Conservation (phyloP, 305 asterid species). For the Fraxinus platypoda region DNA sequence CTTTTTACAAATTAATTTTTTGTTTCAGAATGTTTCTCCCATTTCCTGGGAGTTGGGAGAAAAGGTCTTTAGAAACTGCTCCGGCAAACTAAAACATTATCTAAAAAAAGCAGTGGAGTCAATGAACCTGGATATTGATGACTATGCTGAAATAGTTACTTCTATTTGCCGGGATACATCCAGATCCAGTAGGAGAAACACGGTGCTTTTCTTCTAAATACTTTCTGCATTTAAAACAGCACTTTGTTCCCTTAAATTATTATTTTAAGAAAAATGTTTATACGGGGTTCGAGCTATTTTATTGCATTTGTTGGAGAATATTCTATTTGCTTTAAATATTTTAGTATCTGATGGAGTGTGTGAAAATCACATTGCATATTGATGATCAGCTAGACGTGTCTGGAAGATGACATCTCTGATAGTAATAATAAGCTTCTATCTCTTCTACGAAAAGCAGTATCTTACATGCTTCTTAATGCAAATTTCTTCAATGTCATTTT, state of each 20-base stretch:
- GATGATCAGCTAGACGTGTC: background rate
- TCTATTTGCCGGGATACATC: slow-evolving; percentile 43
- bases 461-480: background rate
- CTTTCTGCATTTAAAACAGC: slow-evolving; percentile 6
- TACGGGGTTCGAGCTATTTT: background rate
- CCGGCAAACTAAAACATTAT: slow-evolving; percentile 42
- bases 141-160: slow-evolving; percentile 51
- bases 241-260: slow-evolving; percentile 10
- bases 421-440: background rate
- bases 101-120: slow-evolving; percentile 50
- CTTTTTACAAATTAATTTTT: slow-evolving; percentile 20
- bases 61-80: slow-evolving; percentile 56
- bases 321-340: background rate
- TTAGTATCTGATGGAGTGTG: background rate
- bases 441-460: background rate
- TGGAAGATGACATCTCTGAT: background rate
- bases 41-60: slow-evolving; percentile 64
- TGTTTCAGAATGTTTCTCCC: slow-evolving; percentile 57
- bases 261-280: slow-evolving; percentile 1
- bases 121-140: slow-evolving; percentile 45
- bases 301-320: slow-evolving; percentile 17
- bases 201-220: slow-evolving; percentile 40
- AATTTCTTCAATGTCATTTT: background rate
- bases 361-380: slow-evolving; percentile 8
- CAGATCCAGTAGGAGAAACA: slow-evolving; percentile 23